Evolutionary conservation across 1,139 yeast species (phyloP), one percentile per base, ranked within the genome.

Genomic region (Magnusiomyces tetraspermus): DNA sequence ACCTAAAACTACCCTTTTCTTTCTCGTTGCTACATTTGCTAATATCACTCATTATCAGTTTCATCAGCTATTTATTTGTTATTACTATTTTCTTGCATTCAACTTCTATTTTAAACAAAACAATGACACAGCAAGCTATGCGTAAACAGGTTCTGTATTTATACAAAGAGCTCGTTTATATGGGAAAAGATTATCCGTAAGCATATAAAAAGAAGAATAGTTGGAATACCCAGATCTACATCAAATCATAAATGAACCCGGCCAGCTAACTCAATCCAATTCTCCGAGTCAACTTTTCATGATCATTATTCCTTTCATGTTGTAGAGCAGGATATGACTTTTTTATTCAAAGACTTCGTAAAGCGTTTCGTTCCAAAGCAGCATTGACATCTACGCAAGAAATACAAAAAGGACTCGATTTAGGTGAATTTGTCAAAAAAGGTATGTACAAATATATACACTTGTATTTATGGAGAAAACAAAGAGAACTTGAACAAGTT

Each of bases 151-250:
- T 66, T 11, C 59, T 67, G 17, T 66, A 65, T 50, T 61, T 65
- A 31, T 69, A 66, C 62, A 69, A 69, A 49, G 73, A 69, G 52
- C 62, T 69, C 42, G 59, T 68, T 2, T 69, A 68, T 50, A 60
- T 69, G 66, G 71, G 71, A 19, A 60, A 60, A 44, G 71, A 68
- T 48, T 69, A 69, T 52, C 73, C 73, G 58, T 64, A 58, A 51
- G 65, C 58, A 4, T 28, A 8, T 28, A 8, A n/a, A n/a, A n/a
- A n/a, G 33, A 28, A 28, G 33, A 28, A 8, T 11, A 28, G 11
- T 28, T 11, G 11, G 33, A 28, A 10, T 13, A 30, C 15, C 15
- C 17, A 15, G 15, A n/a, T 13, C 6, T 15, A 2, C n/a, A n/a
- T n/a, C n/a, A n/a, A n/a, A n/a, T n/a, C n/a, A n/a, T n/a, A n/a